Percentiles rank a stretch among this genome's conserved stretches.
These are phyloP conservation scores for Solanum raphanifolium DNA, from an alignment of 257 asterid genomes.

Conservation along the genomic window DNA sequence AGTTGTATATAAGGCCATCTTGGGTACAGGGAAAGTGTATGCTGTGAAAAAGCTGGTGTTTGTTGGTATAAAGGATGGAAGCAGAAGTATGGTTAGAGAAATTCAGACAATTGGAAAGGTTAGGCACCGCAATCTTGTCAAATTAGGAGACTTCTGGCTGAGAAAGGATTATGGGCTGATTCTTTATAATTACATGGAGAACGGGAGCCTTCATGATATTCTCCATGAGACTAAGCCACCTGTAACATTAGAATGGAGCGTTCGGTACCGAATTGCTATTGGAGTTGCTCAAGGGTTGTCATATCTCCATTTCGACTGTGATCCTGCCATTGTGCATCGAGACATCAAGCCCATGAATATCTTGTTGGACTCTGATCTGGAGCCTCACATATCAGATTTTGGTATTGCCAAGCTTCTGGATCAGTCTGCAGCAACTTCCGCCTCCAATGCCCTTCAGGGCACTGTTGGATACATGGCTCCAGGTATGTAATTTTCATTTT, in stretches of 20 bases:
- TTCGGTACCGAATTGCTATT: constrained; percentile 51
- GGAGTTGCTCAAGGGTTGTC: constrained; percentile 74
- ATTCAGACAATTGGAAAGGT: constrained; percentile 70
- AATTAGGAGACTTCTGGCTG: constrained; percentile 65
- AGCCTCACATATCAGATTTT: constrained; percentile 78
- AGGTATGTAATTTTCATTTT: constrained; percentile 28
- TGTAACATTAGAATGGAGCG: constrained; percentile 39
- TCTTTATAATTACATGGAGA: constrained; percentile 53
- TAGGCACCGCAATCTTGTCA: constrained; percentile 72
- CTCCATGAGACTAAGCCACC: constrained; percentile 36
- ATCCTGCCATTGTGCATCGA: constrained; percentile 63
- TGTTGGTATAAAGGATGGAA: constrained; percentile 33
- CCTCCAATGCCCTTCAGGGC: constrained; percentile 42
- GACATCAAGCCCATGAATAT: constrained; percentile 78
- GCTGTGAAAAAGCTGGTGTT: constrained; percentile 60
- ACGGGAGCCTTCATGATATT: constrained; percentile 74
- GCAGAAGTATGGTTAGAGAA: constrained; percentile 57
- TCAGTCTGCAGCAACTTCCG: constrained; percentile 32
- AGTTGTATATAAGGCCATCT: constrained; percentile 50
- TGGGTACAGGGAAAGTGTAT: constrained; percentile 41
- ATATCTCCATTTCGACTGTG: constrained; percentile 80
- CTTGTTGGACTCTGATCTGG: constrained; percentile 60
- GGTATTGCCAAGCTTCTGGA: constrained; percentile 82
- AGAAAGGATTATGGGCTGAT: constrained; percentile 64
- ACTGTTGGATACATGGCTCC: constrained; percentile 82